Evolutionary conservation across 371 early-diverging fungal species (phyloP).

Genomic region (Zychaea mexicana): DNA sequence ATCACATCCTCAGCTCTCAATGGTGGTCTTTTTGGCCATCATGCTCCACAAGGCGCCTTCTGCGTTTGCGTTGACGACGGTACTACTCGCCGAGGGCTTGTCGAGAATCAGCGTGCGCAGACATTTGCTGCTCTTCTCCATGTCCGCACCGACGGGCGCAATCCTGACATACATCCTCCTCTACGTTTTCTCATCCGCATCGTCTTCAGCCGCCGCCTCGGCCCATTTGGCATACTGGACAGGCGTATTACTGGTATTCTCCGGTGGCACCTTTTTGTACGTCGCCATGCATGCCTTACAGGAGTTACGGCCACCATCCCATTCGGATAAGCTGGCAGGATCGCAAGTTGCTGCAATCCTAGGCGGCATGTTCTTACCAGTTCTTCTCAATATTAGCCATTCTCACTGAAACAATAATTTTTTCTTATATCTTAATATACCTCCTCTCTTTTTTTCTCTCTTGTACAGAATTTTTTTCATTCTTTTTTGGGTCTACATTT

Average conservation of each 20-base stretch:
- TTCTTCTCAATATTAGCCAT: conserved; percentile 32
- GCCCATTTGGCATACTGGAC: conserved; percentile 73
- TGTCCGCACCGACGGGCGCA: conserved; percentile 86
- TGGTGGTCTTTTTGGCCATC: conserved; percentile 93
- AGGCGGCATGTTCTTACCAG: conserved; percentile 39
- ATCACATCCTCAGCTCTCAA: conserved; percentile 67
- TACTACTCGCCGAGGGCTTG: conserved; percentile 76
- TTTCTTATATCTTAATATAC: neutral
- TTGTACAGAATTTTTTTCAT: neutral
- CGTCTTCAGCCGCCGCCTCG: conserved; percentile 13
- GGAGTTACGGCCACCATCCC: conserved; percentile 22
- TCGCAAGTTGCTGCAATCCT: conserved; percentile 25
- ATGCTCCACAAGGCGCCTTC: conserved; percentile 96
- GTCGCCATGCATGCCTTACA: conserved; percentile 77
- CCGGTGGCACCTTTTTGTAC: conserved; percentile 90
- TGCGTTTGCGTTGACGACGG: conserved; percentile 88
- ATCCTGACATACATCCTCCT: conserved; percentile 71
- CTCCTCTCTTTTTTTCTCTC: neutral
- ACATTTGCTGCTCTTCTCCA: conserved; percentile 81
- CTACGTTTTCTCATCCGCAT: conserved; percentile 26
- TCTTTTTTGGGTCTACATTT: neutral
- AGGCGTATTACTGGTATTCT: conserved; percentile 80
- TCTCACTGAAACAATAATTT: conserved; percentile 19
- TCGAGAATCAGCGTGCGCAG: conserved; percentile 67
- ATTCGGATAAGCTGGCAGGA: conserved; percentile 15